Evolutionary conservation across 768 basidiomycete species (phyloP), one percentile per base, ranked within the genome.

Genomic region (Hericium alpestre): DNA sequence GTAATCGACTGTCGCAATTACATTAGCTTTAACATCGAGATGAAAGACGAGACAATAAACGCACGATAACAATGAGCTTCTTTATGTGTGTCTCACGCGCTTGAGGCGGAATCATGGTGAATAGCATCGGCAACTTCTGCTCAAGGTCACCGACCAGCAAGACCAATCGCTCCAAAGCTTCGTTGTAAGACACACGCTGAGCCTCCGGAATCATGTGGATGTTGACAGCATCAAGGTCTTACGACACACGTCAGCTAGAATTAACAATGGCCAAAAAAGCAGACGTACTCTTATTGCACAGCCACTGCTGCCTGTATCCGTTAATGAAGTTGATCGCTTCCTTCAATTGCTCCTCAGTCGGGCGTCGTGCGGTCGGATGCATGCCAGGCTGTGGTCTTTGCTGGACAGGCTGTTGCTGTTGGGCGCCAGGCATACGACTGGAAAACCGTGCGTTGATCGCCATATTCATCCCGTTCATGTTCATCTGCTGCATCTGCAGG

Each of bases 41-140:
- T 23, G 38, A 54, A 54, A 59, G 16, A 46, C 9, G 43, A 53
- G 27, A 43, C 40, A 61, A 51, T 54, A 53, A 60, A 56, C 61
- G 43, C 50, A 43, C 56, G 56, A 61, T 60, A 50, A 53, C 38
- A 15, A 53, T n/a, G 37, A 53, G 52, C 52, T 53, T 53, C 38
- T 39, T 37, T 5, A 53, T 39, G 4, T 38, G 18, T 2, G 16
- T 38, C 6, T 53, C 52, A 38, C 37, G 25, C 20, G n/a, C n/a
- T 20, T 46, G n/a, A 20, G n/a, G 43, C n/a, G 43, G n/a, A 8
- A 39, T 37, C n/a, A 53, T 39, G 52, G 52, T 38, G 38, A 38
- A 37, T 9, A 32, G 18, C 18, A 38, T 15, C 16, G 54, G 39
- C 40, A 54, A 25, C 38, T 54, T 41, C 8, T 39, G n/a, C 20